phyloP scores from a whole-genome alignment of 2,329 filamentous ascomycete species.

The Colletotrichum magnum region DNA sequence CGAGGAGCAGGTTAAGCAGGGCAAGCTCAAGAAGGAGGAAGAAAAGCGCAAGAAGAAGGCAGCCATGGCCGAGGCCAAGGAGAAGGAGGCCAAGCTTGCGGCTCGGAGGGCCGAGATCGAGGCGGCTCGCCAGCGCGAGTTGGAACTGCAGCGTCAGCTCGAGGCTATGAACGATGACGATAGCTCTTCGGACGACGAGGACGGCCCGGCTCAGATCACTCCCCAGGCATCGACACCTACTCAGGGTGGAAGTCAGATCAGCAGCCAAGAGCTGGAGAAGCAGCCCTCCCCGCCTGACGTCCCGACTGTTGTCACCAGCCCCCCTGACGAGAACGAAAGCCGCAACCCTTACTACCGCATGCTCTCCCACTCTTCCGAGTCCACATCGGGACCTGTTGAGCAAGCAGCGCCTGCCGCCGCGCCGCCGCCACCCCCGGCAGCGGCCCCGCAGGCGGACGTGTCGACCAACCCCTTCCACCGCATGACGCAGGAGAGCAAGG shows the following conservation, averaged over 20 bases:
- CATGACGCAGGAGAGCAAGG: constrained; percentile 76
- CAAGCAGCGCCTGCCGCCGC: constrained; percentile 60
- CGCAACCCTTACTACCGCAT: constrained; percentile 97
- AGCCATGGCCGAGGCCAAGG: constrained; percentile 86
- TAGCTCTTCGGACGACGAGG: constrained; percentile 83
- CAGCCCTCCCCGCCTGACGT: constrained; percentile 65
- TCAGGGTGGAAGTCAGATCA: constrained; percentile 64
- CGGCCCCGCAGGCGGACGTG: constrained; percentile 60
- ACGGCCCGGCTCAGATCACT: constrained; percentile 79
- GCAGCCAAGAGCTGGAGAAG: constrained; percentile 68
- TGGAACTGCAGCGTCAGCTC: constrained; percentile 89
- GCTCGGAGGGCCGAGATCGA: constrained; percentile 93
- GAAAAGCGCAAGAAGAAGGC: constrained; percentile 95
- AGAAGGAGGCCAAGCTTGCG: constrained; percentile 87
- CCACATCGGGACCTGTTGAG: constrained; percentile 60
- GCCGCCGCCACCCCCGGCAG: constrained; percentile 53
- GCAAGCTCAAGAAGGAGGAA: constrained; percentile 96
- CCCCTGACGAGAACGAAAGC: constrained; percentile 79
- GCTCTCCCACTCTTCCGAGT: constrained; percentile 78
- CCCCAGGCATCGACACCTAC: constrained; percentile 73
- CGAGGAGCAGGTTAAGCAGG: constrained; percentile 93
- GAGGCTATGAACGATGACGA: constrained; percentile 82
- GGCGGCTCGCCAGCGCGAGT: constrained; percentile 88
- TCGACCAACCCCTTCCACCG: constrained; percentile 98
- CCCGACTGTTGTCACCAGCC: constrained; percentile 65